These are phyloP conservation scores for Phytophthora pisi DNA, from an alignment of 352 stramenopile genomes.

Conservation along the genomic window DNA sequence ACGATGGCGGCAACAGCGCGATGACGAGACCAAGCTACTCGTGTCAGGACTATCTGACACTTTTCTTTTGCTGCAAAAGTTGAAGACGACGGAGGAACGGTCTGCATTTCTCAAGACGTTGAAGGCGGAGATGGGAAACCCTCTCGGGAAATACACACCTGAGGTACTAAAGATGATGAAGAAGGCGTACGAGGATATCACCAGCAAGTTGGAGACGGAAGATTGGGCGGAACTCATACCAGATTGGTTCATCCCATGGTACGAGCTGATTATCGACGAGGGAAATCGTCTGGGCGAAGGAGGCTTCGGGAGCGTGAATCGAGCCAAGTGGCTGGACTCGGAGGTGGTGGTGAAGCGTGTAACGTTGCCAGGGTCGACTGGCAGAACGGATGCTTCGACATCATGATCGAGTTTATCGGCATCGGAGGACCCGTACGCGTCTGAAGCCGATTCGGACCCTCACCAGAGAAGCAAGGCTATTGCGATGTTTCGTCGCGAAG, in stretches of 20 bases:
- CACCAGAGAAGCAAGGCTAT: no score
- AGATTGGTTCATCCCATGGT: no score
- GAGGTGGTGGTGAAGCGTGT: neutral
- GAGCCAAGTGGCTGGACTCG: neutral
- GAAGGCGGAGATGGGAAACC: conserved; percentile 4
- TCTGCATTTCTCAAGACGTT: neutral
- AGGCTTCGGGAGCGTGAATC: neutral
- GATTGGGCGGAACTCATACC: no score
- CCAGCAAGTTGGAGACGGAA: no score
- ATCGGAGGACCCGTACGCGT: no score
- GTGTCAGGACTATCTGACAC: conserved; percentile 1
- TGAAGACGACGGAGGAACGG: conserved; percentile 5
- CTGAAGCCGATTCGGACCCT: no score
- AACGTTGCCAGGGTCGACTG: no score
- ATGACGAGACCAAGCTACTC: neutral
- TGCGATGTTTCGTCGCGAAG: no score
- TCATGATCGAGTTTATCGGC: no score
- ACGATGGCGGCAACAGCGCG: conserved; percentile 2
- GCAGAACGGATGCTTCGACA: no score
- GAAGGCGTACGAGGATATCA: neutral
- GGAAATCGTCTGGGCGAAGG: no score
- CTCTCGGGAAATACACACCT: neutral
- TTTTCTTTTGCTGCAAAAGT: conserved; percentile 9
- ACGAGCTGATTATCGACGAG: no score
- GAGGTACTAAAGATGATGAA: neutral